Percentiles rank a stretch among this genome's conserved stretches.
These are phyloP conservation scores for Blastobotrys malaysiensis DNA, from an alignment of 1,139 yeast species.

Conservation along the genomic window DNA sequence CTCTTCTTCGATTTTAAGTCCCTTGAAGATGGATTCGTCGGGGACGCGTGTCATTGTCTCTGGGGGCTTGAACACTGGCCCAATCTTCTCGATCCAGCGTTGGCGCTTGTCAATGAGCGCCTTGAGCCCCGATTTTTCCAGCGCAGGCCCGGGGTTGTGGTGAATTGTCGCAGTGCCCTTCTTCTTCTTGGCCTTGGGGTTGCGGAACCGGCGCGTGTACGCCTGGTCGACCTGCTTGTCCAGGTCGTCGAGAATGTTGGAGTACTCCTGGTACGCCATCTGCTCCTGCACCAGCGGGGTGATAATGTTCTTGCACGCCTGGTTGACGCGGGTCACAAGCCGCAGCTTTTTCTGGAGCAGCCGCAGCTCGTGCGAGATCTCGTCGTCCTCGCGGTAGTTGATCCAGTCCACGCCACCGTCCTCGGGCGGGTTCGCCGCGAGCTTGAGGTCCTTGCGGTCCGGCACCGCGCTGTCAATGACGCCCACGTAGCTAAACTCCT, in stretches of 20 bases:
- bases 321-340: conserved; percentile 57
- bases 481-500: conserved; percentile 88
- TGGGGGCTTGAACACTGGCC: conserved; percentile 65
- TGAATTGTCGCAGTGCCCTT: conserved; percentile 32
- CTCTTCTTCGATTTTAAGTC: conserved; percentile 42
- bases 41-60: conserved; percentile 76
- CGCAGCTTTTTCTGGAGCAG: conserved; percentile 63
- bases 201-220: conserved; percentile 74
- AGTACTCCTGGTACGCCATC: conserved; percentile 91
- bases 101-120: conserved; percentile 77
- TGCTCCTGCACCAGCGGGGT: conserved; percentile 81
- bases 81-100: conserved; percentile 87
- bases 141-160: conserved; percentile 44
- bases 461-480: conserved; percentile 53
- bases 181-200: conserved; percentile 77
- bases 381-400: conserved; percentile 85
- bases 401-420: conserved; percentile 65
- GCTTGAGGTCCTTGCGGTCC: conserved; percentile 27
- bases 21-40: conserved; percentile 48
- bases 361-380: conserved; percentile 80
- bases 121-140: conserved; percentile 61
- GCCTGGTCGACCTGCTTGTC: conserved; percentile 97
- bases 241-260: conserved; percentile 82
- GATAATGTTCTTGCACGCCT: conserved; percentile 58
- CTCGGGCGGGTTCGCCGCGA: conserved; percentile 18